Evolutionary conservation across 441 rosid genomes (phyloP).

Genomic region (Gossypium gossypioides): DNA sequence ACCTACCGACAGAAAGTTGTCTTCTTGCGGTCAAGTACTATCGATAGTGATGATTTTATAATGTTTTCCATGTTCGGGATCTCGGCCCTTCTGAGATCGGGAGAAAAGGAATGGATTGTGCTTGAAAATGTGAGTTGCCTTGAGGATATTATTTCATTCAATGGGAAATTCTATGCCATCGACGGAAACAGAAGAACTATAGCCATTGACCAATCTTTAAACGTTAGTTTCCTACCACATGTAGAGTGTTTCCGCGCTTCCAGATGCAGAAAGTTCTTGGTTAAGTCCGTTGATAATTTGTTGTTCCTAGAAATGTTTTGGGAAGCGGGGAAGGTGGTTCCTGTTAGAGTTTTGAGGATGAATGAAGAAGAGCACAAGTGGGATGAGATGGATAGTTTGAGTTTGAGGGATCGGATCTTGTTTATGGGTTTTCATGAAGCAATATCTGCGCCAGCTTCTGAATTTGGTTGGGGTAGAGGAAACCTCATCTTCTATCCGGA

Average conservation of each 20-base stretch:
- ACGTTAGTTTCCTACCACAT: background rate
- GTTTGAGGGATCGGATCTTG: background rate
- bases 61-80: background rate
- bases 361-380: background rate
- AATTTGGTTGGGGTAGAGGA: conserved; percentile 5
- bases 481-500: background rate
- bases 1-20: background rate
- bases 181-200: background rate
- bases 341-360: background rate
- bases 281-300: background rate
- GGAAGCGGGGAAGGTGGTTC: background rate
- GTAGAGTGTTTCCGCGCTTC: too few species aligned
- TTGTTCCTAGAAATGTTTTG: background rate
- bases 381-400: background rate
- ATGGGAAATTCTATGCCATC: conserved; percentile 4
- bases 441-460: background rate
- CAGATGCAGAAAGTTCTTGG: background rate
- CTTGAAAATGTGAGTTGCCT: background rate
- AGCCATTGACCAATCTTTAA: background rate
- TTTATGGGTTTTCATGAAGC: background rate
- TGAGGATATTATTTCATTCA: background rate
- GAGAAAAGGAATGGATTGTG: background rate
- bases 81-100: background rate
- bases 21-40: background rate
- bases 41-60: background rate